phyloP scores from a whole-genome alignment of 2,329 filamentous ascomycete genomes.

The Samsoniella hepiali region DNA sequence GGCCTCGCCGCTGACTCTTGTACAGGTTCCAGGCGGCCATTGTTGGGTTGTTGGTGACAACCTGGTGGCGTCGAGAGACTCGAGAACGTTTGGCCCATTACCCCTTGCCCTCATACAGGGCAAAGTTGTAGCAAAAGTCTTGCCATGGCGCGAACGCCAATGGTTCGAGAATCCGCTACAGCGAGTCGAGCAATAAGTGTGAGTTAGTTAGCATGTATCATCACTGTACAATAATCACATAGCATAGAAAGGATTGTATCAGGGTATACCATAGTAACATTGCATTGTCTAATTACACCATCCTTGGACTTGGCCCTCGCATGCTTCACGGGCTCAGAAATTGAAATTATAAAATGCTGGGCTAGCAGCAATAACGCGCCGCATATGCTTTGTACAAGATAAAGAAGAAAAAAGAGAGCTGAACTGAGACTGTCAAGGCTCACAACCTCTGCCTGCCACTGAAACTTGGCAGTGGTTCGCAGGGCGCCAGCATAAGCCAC shows the following conservation, averaged over 20 bases:
- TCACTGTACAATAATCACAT: conserved; percentile 22
- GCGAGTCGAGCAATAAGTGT: conserved; percentile 24
- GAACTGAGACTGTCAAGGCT: conserved; percentile 13
- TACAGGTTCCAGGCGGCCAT: conserved; percentile 84
- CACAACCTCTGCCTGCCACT: conserved; percentile 9
- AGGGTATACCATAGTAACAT: conserved; percentile 12
- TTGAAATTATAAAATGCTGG: conserved; percentile 26
- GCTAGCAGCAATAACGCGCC: conserved; percentile 22
- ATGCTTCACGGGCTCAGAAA: conserved; percentile 16
- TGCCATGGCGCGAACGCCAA: conserved; percentile 49
- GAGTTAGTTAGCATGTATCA: conserved; percentile 7
- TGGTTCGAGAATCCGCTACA: conserved; percentile 48
- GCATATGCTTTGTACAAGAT: conserved; percentile 37
- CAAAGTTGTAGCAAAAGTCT: conserved; percentile 68
- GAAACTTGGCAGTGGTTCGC: neutral
- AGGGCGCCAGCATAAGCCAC: conserved; percentile 9
- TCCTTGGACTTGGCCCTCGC: conserved; percentile 6
- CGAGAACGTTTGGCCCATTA: conserved; percentile 78
- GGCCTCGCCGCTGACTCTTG: neutral
- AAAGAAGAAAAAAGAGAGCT: conserved; percentile 18
- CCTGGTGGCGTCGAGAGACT: conserved; percentile 77
- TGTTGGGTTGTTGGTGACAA: conserved; percentile 93
- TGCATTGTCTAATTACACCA: conserved; percentile 19
- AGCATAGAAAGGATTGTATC: neutral
- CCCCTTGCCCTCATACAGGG: conserved; percentile 81